phyloP scores from a whole-genome alignment of 179 eudicot species.

The Silene vulgaris region DNA sequence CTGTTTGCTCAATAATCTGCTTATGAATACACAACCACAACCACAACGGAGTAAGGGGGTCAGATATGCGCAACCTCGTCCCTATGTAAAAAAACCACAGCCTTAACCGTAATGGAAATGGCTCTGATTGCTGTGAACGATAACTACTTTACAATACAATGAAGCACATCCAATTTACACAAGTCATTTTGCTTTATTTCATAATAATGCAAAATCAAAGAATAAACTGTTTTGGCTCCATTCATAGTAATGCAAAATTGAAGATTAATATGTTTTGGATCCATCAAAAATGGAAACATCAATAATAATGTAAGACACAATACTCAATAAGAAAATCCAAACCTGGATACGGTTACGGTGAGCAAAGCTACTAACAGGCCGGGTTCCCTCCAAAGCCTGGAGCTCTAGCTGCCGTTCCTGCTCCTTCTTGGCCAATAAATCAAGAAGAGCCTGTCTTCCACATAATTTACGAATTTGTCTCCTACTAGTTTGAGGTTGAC shows the following conservation, averaged over 20 bases:
- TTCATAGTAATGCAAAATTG: background rate
- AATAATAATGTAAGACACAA: background rate
- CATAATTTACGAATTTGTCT: constrained; percentile 61
- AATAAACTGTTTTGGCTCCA: no score
- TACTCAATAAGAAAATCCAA: constrained; percentile 16
- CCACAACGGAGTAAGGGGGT: background rate
- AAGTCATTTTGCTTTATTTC: background rate
- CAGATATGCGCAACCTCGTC: no score
- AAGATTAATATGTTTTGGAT: background rate
- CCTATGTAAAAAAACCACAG: background rate
- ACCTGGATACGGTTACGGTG: constrained; percentile 89
- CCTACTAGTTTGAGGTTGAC: constrained; percentile 31
- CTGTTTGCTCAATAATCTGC: background rate
- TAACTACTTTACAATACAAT: background rate
- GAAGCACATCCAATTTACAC: background rate
- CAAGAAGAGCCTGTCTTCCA: constrained; percentile 85
- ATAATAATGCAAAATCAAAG: no score
- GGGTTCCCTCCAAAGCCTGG: constrained; percentile 41
- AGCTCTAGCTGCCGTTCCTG: constrained; percentile 61
- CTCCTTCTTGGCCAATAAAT: constrained; percentile 58
- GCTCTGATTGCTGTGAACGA: background rate
- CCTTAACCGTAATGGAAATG: background rate
- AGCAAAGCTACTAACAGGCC: constrained; percentile 62
- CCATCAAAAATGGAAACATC: background rate
- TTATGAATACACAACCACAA: background rate